Base-by-base conservation (phyloP, 306 rosid genomes). In the Cucurbita maxima region DNA sequence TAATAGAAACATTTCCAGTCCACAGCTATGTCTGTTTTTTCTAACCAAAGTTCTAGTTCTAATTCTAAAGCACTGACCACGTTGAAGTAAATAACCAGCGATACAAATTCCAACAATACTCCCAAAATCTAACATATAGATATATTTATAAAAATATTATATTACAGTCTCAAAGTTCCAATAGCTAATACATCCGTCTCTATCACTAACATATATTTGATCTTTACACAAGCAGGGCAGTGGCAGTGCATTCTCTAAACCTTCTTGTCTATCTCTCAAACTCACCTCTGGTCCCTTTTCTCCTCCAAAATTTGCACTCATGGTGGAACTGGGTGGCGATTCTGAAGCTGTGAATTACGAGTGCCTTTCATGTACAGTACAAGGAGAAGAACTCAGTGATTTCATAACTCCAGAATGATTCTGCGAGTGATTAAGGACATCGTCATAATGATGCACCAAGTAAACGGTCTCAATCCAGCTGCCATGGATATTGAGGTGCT, bases 281-380 rank as follows among this genome's bases (percentile, higher is more conserved):
- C 72, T 67, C 73, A 69, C 56, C 73, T 69, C 73, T 69, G 73
- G 58, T 69, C 47, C 73, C 56, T 48, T 40, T 67, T 45, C 73
- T 69, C 73, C 57, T 69, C 41, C 43, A 45, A 69, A 69, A 69
- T 13, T 47, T 45, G 57, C 57, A 67, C 55, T 67, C n/a, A 14
- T 25, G 43, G 58, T 22, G 73, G 53, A 67, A 67, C 72, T 67
- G 72, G 72, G 73, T 34, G 56, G 56, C 56, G 19, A 10, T 67
- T 48, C 54, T 67, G 73, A 68, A 68, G 56, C 43, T 18, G 48
- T 48, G 58, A 25, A 30, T 47, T 22, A 13, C 44, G 40, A 20
- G 56, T 34, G 75, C 61, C 75, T n/a, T 71, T 30, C 61, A 34
- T 40, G 34, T 57, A 73, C 68, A 43, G 11, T 73, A 57, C 44